Percentiles rank a stretch among this genome's conserved stretches.
Conservation (phyloP, 352 stramenopile species). For the Pythium pectinolyticum region DNA sequence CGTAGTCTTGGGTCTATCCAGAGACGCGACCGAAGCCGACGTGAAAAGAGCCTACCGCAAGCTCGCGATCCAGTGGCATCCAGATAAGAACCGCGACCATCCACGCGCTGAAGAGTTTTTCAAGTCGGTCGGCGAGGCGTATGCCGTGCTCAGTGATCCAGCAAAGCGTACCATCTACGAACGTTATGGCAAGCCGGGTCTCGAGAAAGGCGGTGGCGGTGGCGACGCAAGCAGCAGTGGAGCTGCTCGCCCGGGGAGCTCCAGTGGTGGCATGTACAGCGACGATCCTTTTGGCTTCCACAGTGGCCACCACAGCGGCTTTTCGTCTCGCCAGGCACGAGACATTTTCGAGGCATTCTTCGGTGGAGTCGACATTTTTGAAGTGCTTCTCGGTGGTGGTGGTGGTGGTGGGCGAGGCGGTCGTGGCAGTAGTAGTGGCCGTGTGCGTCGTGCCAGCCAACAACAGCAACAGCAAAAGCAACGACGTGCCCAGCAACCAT, state of each 20-base stretch:
- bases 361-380: slow-evolving; percentile 54
- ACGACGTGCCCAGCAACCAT: neutral
- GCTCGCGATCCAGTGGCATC: slow-evolving; percentile 89
- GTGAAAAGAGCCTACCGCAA: slow-evolving; percentile 70
- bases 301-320: slow-evolving; percentile 15
- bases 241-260: too few species aligned
- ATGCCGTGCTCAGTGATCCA: slow-evolving; percentile 83
- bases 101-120: slow-evolving; percentile 87
- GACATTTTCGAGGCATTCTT: slow-evolving; percentile 82
- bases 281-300: neutral
- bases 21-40: slow-evolving; percentile 46
- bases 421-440: too few species aligned
- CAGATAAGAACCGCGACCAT: slow-evolving; percentile 90
- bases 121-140: slow-evolving; percentile 88
- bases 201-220: too few species aligned
- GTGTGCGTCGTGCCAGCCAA: too few species aligned
- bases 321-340: slow-evolving; percentile 55
- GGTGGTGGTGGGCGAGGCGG: slow-evolving; percentile 5
- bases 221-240: too few species aligned
- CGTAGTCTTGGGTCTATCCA: slow-evolving; percentile 47
- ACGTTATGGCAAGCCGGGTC: slow-evolving; percentile 37
- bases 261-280: too few species aligned
- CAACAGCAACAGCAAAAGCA: too few species aligned
- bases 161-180: slow-evolving; percentile 65
- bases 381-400: slow-evolving; percentile 45